These are phyloP conservation scores for Talaromyces wortmannii DNA, from an alignment of 495 filamentous ascomycete genomes.

Conservation along the genomic window DNA sequence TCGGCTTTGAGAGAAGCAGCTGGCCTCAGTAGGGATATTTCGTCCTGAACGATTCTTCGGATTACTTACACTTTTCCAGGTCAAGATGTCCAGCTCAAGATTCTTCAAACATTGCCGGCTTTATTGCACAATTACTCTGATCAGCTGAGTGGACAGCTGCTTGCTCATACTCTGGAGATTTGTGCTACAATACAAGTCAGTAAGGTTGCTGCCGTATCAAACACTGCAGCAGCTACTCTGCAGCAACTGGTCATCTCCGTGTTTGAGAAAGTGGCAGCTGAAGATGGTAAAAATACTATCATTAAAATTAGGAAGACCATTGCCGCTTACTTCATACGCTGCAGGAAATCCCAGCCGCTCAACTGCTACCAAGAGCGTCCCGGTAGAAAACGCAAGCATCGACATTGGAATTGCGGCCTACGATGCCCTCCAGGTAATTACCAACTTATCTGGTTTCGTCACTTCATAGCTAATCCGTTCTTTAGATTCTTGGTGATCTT, in stretches of 20 bases:
- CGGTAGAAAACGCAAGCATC: conserved; percentile 51
- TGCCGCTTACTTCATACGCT: conserved; percentile 8
- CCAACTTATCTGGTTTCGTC: not conserved
- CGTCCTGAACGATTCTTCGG: not conserved
- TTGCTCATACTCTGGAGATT: conserved; percentile 77
- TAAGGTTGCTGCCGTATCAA: conserved; percentile 87
- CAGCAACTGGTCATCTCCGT: conserved; percentile 89
- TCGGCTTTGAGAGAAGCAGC: conserved; percentile 81
- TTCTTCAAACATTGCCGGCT: conserved; percentile 87
- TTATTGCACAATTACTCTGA: conserved; percentile 84
- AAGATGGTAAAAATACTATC: conserved; percentile 51
- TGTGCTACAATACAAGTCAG: conserved; percentile 84
- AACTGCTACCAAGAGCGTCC: conserved; percentile 24
- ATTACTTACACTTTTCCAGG: conserved; percentile 42
- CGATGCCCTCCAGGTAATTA: conserved; percentile 70
- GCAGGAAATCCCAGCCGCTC: conserved; percentile 48
- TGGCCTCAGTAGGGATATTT: conserved; percentile 40
- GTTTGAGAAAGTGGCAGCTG: conserved; percentile 80
- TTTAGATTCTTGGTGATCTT: conserved; percentile 76
- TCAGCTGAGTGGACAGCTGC: conserved; percentile 71
- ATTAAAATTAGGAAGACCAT: too few species aligned
- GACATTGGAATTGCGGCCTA: conserved; percentile 67
- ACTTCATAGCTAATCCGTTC: conserved; percentile 12
- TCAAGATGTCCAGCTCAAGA: conserved; percentile 92
- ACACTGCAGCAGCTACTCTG: conserved; percentile 88